These are phyloP conservation scores for Prunus dulcis DNA, from an alignment of 306 rosid species.

Conservation along the genomic window DNA sequence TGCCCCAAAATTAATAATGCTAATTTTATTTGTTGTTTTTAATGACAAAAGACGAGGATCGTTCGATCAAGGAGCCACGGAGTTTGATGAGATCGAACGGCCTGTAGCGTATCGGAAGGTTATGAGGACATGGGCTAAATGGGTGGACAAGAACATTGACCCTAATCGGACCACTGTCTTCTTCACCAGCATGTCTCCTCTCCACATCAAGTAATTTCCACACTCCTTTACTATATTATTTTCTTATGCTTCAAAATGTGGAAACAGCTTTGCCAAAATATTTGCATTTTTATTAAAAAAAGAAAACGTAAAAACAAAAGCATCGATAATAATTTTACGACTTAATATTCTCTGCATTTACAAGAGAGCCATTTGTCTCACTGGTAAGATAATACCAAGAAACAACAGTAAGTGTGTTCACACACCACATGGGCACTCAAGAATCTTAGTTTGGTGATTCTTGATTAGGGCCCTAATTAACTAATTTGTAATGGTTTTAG, in stretches of 20 bases:
- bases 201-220: constrained; percentile 73
- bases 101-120: constrained; percentile 68
- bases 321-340: background rate
- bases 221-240: background rate
- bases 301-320: background rate
- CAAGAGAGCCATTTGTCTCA: background rate
- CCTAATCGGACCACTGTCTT: constrained; percentile 76
- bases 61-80: constrained; percentile 69
- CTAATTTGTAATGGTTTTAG: background rate
- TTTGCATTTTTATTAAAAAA: background rate
- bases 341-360: background rate
- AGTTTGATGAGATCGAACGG: constrained; percentile 70
- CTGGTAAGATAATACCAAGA: background rate
- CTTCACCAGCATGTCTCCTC: constrained; percentile 92
- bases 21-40: background rate
- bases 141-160: constrained; percentile 73
- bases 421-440: background rate
- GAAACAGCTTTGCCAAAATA: background rate
- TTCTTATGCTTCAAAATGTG: constrained; percentile 4
- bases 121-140: constrained; percentile 71
- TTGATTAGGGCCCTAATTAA: background rate
- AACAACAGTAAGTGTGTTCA: background rate
- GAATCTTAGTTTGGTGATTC: background rate
- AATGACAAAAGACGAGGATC: constrained; percentile 64
- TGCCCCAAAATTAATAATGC: background rate